Evolutionary conservation across 164 flowering plant genomes (phyloP), one percentile per base, ranked within the genome.

Genomic region (Hamamelis virginiana): DNA sequence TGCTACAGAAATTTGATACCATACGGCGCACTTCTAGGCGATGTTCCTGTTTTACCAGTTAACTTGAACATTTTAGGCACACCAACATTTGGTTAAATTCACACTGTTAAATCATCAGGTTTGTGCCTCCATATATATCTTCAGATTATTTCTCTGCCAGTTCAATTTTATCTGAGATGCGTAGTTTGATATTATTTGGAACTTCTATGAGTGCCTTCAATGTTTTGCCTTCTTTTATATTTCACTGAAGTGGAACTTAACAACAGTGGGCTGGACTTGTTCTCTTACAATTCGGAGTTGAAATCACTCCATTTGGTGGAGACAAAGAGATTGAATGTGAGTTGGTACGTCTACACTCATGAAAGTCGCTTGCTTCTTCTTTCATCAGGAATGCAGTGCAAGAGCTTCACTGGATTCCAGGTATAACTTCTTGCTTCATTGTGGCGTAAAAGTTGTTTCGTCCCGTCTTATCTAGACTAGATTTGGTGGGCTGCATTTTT

Each of bases 301-400:
- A 88, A 80, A 75, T 76, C 83, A 44, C 88, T 96, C 13, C 77
- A 69, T 51, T 78, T 89, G 84, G 90, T 90, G 67, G 96, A 93
- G 76, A 81, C 92, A 41, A 96, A 82, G 82, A 86, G 78, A 75
- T 28, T 87, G 65, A 89, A 80, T 76, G 89, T 93, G 68, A 85
- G 89, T 67, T 96, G 99, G 98, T 96, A 90, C 79, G 82, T 85
- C 57, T 91, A 95, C 70, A 92, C 97, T 1, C 98, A 92, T 84
- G 99, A 96, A 82, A 93, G 97, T 78, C 88, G 99, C 65, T 75
- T 96, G 88, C 82, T 90, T 80, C 95, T 96, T 72, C 96, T 96
- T 75, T 94, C 98, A 72, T 89, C 97, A 47, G 99, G 99, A 77
- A 84, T 90, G 97, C 98, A 92, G 77, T 87, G 95, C 90, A 92